Base-by-base conservation (phyloP, 371 early-diverging fungal species). In the Apophysomyces variabilis region DNA sequence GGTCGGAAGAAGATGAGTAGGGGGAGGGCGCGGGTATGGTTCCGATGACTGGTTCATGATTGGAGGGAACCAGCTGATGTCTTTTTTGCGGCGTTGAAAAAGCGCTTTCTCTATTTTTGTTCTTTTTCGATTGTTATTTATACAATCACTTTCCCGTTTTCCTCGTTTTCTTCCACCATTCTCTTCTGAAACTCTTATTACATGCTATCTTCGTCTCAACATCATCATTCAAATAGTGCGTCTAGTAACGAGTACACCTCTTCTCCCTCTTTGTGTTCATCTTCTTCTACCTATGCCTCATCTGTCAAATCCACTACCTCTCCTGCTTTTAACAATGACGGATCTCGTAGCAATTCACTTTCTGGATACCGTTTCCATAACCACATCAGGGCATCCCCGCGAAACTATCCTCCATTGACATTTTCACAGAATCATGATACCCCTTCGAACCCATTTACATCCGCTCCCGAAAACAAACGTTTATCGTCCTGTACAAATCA, bases 71-170 rank as follows among this genome's bases (percentile, higher is more conserved):
- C 54, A 50, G 21, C 54, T 50, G 54, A 50, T 21, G n/a, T 9
- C 21, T 16, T 26, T 26, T 26, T 21, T 50, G 54, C 54, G 54
- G 54, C 21, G 54, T 50, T 50, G 54, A 16, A 50, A 50, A 50
- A n/a, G 32, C 21, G 21, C 21, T 18, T 50, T 5, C 54, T 50
- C 54, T 50, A 50, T 50, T 50, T 50, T 50, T 50, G 54, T 50
- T 11, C 16, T 50, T 26, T 26, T 50, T 21, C 8, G 21, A 50
- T 9, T 26, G 21, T 18, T 50, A 50, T 50, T 50, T 50, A 50
- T 50, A 50, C 54, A 16, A 21, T 18, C 16, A n/a, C 21, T 50
- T 21, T 50, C 21, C 9, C 21, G 16, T 50, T 47, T 47, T 47
- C n/a, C n/a, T n/a, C 16, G 13, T 13, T 41, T 13, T 8, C 54